phyloP scores from a whole-genome alignment of 805 yeast species.

The Jamesozyma gamospora region DNA sequence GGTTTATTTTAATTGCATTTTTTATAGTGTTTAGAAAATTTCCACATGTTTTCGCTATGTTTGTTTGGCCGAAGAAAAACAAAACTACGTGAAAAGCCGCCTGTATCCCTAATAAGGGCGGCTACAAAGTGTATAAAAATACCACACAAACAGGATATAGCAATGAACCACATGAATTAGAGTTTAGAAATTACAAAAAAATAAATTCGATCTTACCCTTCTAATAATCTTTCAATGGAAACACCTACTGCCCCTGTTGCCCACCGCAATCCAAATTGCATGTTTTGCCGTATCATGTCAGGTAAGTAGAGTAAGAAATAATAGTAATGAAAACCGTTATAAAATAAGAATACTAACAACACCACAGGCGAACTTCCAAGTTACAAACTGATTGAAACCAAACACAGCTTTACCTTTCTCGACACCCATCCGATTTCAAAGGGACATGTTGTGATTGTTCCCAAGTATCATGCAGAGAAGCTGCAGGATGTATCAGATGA shows the following conservation, averaged over 20 bases:
- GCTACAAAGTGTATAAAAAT: neutral
- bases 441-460: conserved; percentile 83
- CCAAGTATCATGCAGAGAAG: conserved; percentile 87
- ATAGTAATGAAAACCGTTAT: neutral
- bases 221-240: no score
- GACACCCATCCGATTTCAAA: conserved; percentile 90
- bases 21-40: no score
- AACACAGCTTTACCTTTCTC: conserved; percentile 67
- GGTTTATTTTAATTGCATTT: no score
- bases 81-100: neutral
- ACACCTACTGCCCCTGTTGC: conserved; percentile 5
- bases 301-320: conserved; percentile 34
- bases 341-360: neutral
- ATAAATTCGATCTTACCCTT: no score
- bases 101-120: neutral
- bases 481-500: conserved; percentile 90
- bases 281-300: conserved; percentile 87
- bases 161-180: no score
- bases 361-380: conserved; percentile 78
- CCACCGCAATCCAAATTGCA: conserved; percentile 49
- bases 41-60: no score
- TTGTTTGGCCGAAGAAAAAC: neutral
- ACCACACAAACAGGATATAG: neutral
- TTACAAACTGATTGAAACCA: conserved; percentile 77
- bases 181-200: no score